These are phyloP conservation scores for Diaporthe velutina DNA, from an alignment of 2,329 filamentous ascomycete genomes.

Conservation along the genomic window DNA sequence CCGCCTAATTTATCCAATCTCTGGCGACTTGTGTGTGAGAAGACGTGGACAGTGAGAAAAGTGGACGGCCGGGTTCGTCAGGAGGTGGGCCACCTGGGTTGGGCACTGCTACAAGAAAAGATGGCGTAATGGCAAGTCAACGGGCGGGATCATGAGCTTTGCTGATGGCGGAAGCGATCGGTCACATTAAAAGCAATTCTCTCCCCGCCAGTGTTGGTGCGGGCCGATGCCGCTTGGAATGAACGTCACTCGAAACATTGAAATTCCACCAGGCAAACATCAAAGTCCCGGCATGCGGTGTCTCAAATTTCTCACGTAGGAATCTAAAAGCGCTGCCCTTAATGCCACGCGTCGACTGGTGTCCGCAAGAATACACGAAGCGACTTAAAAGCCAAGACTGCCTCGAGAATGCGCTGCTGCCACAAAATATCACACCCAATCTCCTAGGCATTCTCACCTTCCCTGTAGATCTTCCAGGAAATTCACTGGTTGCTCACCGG, in stretches of 20 bases:
- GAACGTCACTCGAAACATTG: background rate
- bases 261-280: slow-evolving; percentile 2
- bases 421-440: background rate
- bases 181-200: background rate
- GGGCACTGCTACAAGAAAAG: no score
- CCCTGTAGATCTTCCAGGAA: background rate
- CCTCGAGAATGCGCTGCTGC: background rate
- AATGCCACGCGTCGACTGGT: background rate
- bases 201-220: background rate
- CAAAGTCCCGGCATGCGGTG: background rate
- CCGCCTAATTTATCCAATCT: background rate
- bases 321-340: background rate
- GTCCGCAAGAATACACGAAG: background rate
- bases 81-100: slow-evolving; percentile 8
- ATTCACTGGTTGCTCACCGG: no score
- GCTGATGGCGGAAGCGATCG: background rate
- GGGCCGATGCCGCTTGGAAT: background rate
- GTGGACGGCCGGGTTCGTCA: background rate
- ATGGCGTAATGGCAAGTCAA: background rate
- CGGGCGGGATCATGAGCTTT: background rate
- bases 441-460: background rate
- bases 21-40: background rate
- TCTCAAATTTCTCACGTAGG: background rate
- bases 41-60: background rate
- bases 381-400: no score